These are phyloP conservation scores for Hemileccinum rubropunctum DNA, from an alignment of 768 basidiomycete genomes.

Conservation along the genomic window DNA sequence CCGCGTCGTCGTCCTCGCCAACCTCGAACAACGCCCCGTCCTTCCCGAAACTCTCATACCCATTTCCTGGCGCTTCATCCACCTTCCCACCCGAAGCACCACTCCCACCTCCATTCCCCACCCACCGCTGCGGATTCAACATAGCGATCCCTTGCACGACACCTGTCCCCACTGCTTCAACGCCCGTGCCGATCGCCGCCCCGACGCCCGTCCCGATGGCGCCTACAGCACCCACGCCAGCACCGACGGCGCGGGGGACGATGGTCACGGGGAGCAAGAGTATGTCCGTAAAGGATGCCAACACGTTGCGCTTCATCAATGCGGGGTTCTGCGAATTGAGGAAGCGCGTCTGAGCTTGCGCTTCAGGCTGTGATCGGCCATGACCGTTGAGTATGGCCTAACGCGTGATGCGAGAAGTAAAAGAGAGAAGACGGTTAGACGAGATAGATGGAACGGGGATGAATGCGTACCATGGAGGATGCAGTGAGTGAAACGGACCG, in stretches of 20 bases:
- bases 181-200: slow-evolving; percentile 50
- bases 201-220: too few species aligned
- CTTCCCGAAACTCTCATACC: slow-evolving; percentile 24
- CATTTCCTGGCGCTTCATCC: background rate
- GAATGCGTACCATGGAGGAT: slow-evolving; percentile 35
- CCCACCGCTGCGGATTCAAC: slow-evolving; percentile 90
- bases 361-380: background rate
- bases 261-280: slow-evolving; percentile 94
- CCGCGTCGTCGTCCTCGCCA: slow-evolving; percentile 39
- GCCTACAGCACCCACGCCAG: slow-evolving; percentile 52
- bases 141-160: slow-evolving; percentile 84
- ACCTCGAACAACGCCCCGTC: slow-evolving; percentile 50
- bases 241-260: slow-evolving; percentile 79
- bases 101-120: slow-evolving; percentile 35
- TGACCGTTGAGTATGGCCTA: slow-evolving; percentile 11
- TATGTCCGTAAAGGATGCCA: slow-evolving; percentile 87
- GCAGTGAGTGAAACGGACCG: slow-evolving; percentile 35
- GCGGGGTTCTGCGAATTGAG: slow-evolving; percentile 85
- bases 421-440: background rate
- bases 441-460: background rate
- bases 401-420: background rate
- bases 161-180: slow-evolving; percentile 56
- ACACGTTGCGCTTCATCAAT: slow-evolving; percentile 86
- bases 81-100: background rate
- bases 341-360: slow-evolving; percentile 51